phyloP scores from a whole-genome alignment of 2,329 filamentous ascomycete genomes.

The Hymenoscyphus linearis region DNA sequence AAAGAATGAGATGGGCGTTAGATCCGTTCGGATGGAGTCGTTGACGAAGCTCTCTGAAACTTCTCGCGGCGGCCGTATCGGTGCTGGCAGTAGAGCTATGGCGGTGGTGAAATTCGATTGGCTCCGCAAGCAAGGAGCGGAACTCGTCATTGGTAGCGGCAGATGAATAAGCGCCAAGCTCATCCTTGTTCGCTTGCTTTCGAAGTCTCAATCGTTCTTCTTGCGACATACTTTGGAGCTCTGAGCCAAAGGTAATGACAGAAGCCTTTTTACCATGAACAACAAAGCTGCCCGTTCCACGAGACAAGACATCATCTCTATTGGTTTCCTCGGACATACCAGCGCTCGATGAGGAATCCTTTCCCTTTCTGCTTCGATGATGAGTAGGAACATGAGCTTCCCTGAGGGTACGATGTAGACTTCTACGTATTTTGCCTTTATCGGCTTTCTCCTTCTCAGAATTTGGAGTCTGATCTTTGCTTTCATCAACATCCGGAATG shows the following conservation, averaged over 20 bases:
- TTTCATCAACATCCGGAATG: constrained; percentile 35
- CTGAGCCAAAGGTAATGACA: constrained; percentile 92
- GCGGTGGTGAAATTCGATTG: constrained; percentile 39
- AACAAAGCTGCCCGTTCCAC: constrained; percentile 84
- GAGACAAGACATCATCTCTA: constrained; percentile 64
- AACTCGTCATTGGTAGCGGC: constrained; percentile 41
- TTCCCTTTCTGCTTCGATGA: constrained; percentile 70
- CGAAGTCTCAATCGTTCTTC: constrained; percentile 67
- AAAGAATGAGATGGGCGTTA: constrained; percentile 30
- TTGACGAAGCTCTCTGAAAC: constrained; percentile 59
- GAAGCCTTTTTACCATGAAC: constrained; percentile 98
- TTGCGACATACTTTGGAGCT: constrained; percentile 71
- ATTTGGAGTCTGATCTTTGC: constrained; percentile 21
- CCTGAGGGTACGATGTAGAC: constrained; percentile 82
- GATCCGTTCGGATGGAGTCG: constrained; percentile 50
- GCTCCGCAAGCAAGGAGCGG: constrained; percentile 44
- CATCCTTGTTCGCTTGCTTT: constrained; percentile 44
- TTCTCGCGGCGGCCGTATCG: constrained; percentile 62
- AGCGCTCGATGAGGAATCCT: constrained; percentile 60
- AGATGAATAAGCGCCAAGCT: constrained; percentile 24
- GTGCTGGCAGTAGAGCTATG: constrained; percentile 59
- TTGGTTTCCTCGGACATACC: constrained; percentile 41
- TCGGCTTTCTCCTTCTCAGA: constrained; percentile 29
- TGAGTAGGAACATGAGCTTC: constrained; percentile 65
- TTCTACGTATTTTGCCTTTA: constrained; percentile 62